A percentile compares a stretch with the other conserved stretches of the same genome.
These are phyloP conservation scores for Gymnopus androsaceus DNA, from an alignment of 1,284 basidiomycete species.

Conservation along the genomic window DNA sequence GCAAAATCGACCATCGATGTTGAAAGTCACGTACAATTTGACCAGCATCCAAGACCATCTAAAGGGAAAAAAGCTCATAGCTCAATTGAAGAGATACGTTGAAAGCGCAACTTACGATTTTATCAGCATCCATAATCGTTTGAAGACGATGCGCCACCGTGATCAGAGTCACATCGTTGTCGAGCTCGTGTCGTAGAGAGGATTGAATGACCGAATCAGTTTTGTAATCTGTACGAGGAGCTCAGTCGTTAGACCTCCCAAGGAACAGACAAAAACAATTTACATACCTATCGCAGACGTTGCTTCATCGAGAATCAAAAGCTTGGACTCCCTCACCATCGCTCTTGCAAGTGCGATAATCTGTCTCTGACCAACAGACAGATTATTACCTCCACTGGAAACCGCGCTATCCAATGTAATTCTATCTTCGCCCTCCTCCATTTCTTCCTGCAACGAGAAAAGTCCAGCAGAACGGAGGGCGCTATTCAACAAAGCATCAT, in stretches of 20 bases:
- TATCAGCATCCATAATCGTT: slow-evolving; percentile 18
- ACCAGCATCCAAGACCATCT: slow-evolving; percentile 41
- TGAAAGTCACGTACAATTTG: slow-evolving; percentile 28
- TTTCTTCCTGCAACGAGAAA: slow-evolving; percentile 45
- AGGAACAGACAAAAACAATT: neutral
- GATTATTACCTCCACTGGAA: slow-evolving; percentile 60
- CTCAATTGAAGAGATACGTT: neutral
- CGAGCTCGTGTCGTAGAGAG: slow-evolving; percentile 55
- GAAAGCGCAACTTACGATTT: slow-evolving; percentile 9
- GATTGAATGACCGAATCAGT: slow-evolving; percentile 62
- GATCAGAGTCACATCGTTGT: slow-evolving; percentile 57
- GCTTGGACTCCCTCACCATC: slow-evolving; percentile 56
- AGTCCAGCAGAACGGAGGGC: slow-evolving; percentile 59
- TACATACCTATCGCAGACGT: slow-evolving; percentile 53
- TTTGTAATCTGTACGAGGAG: slow-evolving; percentile 46
- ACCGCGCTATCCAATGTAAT: slow-evolving; percentile 58
- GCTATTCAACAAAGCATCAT: slow-evolving; percentile 62
- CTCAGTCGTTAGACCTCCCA: too few relatives aligned
- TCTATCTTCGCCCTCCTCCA: slow-evolving; percentile 40
- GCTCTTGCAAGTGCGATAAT: slow-evolving; percentile 62
- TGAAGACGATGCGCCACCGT: slow-evolving; percentile 56
- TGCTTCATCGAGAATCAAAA: slow-evolving; percentile 63
- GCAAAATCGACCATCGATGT: neutral
- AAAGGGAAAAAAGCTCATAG: neutral
- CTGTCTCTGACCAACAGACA: slow-evolving; percentile 74